Percentiles rank a stretch among this genome's conserved stretches.
These are phyloP conservation scores for Luvunga scandens DNA, from an alignment of 345 rosid species.

Conservation along the genomic window DNA sequence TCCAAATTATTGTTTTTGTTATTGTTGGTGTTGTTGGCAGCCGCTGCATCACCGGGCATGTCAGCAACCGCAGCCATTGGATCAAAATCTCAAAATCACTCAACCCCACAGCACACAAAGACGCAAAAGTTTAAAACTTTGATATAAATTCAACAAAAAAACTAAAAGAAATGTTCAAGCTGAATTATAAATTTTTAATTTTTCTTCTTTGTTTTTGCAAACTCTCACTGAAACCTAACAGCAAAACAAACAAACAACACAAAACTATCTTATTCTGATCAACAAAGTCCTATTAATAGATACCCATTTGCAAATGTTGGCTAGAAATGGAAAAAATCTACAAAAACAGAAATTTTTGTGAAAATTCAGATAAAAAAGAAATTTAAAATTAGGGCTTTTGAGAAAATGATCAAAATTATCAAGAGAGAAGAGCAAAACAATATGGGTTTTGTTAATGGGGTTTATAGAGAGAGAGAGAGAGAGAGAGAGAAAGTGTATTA, in stretches of 20 bases:
- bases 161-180: neutral
- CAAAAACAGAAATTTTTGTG: neutral
- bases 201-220: neutral
- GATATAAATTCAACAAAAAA: neutral
- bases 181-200: neutral
- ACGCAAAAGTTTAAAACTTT: neutral
- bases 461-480: no score
- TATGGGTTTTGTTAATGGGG: neutral
- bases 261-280: neutral
- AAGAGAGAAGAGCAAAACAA: neutral
- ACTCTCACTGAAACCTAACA: neutral
- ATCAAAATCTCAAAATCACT: slow-evolving; percentile 16
- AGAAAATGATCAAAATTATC: neutral
- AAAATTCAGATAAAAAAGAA: neutral
- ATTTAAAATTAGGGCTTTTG: slow-evolving; percentile 16
- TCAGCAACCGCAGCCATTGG: slow-evolving; percentile 76
- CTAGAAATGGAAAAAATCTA: neutral
- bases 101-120: neutral
- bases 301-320: slow-evolving; percentile 14
- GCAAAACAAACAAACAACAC: slow-evolving; percentile 3
- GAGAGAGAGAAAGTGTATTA: neutral
- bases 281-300: neutral
- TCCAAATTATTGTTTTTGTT: slow-evolving; percentile 32
- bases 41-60: slow-evolving; percentile 44
- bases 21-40: slow-evolving; percentile 21